phyloP scores from a whole-genome alignment of 139 green algal genomes.

The Micractinium conductrix region DNA sequence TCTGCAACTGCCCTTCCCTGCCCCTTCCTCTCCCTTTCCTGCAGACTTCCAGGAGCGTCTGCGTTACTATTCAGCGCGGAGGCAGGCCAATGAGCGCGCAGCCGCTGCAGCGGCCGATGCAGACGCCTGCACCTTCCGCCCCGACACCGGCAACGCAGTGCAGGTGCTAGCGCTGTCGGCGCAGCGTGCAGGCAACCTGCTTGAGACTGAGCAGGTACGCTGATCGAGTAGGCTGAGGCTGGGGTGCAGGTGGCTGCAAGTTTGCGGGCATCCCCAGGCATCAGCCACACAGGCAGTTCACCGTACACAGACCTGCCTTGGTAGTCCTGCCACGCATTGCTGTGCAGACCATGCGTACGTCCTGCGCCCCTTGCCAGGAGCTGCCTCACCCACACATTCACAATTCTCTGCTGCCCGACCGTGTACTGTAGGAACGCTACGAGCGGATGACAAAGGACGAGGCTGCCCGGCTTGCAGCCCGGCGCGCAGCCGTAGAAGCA shows the following conservation, averaged over 20 bases:
- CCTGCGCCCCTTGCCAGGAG: too few relatives aligned
- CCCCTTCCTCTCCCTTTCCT: background rate
- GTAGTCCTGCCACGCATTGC: too few relatives aligned
- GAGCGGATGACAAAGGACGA: slow-evolving; percentile 10
- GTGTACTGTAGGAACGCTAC: slow-evolving; percentile 19
- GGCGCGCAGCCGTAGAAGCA: slow-evolving; percentile 15
- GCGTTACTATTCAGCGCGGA: slow-evolving; percentile 32
- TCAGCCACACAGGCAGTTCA: too few relatives aligned
- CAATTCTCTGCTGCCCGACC: background rate
- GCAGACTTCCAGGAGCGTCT: slow-evolving; percentile 51
- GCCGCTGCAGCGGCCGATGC: slow-evolving; percentile 23
- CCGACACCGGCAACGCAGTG: slow-evolving; percentile 43
- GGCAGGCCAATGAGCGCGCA: slow-evolving; percentile 4
- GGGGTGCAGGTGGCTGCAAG: background rate
- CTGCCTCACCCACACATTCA: too few relatives aligned
- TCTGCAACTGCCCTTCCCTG: background rate
- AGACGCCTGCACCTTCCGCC: slow-evolving; percentile 46
- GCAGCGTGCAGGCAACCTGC: slow-evolving; percentile 5
- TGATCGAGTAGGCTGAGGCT: background rate
- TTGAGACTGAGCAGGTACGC: slow-evolving; percentile 15
- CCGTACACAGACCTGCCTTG: too few relatives aligned
- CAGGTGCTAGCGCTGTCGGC: slow-evolving; percentile 37
- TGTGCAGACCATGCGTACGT: too few relatives aligned
- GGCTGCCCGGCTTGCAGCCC: background rate
- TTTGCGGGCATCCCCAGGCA: too few relatives aligned